Evolutionary conservation across 169 alveolate genomes (phyloP).

Genomic region (Plasmodium inui): DNA sequence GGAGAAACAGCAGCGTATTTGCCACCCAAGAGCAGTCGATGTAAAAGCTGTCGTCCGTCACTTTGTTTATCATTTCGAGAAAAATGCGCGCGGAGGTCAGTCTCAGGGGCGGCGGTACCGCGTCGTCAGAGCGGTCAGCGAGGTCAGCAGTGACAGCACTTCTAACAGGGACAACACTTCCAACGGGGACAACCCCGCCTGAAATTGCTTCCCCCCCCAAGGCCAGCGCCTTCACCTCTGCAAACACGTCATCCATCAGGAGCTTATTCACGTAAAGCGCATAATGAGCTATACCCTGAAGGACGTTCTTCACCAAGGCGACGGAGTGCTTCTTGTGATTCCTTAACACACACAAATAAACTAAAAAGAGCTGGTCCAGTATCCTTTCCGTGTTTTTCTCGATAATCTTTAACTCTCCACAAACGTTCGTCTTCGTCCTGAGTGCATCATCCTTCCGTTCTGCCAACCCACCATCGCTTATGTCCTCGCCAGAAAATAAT

Average conservation of each 20-base stretch:
- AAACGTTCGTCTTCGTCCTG: conserved; percentile 30
- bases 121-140: background rate
- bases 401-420: conserved; percentile 63
- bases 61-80: conserved; percentile 45
- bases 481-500: conserved; percentile 9
- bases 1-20: background rate
- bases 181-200: background rate
- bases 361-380: conserved; percentile 52
- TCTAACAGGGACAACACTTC: background rate
- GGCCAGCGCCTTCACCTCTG: conserved; percentile 49
- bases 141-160: background rate
- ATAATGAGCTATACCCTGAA: conserved; percentile 33
- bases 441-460: background rate
- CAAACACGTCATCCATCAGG: conserved; percentile 65
- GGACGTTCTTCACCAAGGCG: conserved; percentile 21
- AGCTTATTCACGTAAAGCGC: conserved; percentile 60
- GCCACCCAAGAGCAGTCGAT: conserved; percentile 70
- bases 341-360: conserved; percentile 58
- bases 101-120: background rate
- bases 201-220: background rate
- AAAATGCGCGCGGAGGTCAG: conserved; percentile 19
- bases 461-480: background rate
- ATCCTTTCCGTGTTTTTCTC: conserved; percentile 58
- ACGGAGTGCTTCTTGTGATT: conserved; percentile 26
- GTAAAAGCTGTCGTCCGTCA: conserved; percentile 27